Conservation (phyloP, 164 flowering plant genomes). For the Amborella trichopoda region DNA sequence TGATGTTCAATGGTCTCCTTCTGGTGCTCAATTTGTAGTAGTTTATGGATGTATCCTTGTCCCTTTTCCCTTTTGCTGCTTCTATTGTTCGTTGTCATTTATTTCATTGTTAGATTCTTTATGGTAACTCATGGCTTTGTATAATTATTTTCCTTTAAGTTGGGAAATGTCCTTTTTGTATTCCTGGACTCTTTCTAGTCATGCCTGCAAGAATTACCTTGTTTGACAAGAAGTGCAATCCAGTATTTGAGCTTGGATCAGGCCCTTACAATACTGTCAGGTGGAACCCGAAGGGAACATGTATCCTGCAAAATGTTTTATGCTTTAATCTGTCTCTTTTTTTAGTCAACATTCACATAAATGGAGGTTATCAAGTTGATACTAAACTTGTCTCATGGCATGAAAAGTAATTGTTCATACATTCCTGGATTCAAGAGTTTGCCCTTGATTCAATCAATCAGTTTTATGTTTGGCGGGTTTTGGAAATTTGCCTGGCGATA, state of each 20-base stretch:
- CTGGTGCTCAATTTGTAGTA: slow-evolving; percentile 88
- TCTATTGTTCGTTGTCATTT: too few relatives aligned
- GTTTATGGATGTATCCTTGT: slow-evolving; percentile 98
- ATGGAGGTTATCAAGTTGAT: too few relatives aligned
- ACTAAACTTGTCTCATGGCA: too few relatives aligned
- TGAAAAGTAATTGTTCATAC: not conserved
- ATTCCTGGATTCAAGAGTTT: not conserved
- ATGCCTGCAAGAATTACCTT: slow-evolving; percentile 94
- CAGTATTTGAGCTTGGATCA: slow-evolving; percentile 76
- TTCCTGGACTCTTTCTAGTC: slow-evolving; percentile 54
- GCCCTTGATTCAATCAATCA: slow-evolving; percentile 12
- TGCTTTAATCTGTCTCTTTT: not conserved
- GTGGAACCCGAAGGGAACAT: slow-evolving; percentile 95
- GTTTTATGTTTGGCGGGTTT: slow-evolving; percentile 96
- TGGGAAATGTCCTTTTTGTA: too few relatives aligned
- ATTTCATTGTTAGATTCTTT: too few relatives aligned
- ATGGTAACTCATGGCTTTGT: too few relatives aligned
- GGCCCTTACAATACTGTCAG: slow-evolving; percentile 93
- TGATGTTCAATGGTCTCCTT: slow-evolving; percentile 90
- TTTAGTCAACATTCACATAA: not conserved
- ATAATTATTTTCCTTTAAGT: not conserved
- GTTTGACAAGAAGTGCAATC: slow-evolving; percentile 89
- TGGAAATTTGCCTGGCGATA: slow-evolving; percentile 97
- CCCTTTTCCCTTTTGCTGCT: not conserved
- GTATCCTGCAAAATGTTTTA: slow-evolving; percentile 55